These are phyloP conservation scores for Solidago caesia DNA, from an alignment of 129 eudicot species.

Conservation along the genomic window DNA sequence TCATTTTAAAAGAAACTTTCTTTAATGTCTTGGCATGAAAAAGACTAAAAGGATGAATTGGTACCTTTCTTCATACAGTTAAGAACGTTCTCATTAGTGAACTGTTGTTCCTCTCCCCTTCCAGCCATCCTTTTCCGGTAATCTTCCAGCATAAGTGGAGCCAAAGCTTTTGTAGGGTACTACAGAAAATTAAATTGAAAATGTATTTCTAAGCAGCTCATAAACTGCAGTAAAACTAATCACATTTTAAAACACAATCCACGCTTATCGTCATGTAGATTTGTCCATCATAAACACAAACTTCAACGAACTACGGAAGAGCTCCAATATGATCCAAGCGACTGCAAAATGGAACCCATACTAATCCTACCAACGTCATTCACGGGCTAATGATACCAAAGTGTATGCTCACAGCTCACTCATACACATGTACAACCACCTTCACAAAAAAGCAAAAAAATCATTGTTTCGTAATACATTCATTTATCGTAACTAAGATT, in stretches of 20 bases:
- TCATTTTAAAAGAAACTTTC: too few relatives aligned
- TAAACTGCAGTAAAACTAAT: neutral
- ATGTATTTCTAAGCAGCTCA: neutral
- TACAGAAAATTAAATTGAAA: slow-evolving; percentile 32
- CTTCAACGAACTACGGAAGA: slow-evolving; percentile 94
- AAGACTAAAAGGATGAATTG: neutral
- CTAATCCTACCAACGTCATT: neutral
- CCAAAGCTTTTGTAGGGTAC: slow-evolving; percentile 96
- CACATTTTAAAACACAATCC: neutral
- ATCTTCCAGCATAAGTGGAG: slow-evolving; percentile 90
- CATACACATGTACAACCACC: too few relatives aligned
- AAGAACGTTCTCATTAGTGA: slow-evolving; percentile 61
- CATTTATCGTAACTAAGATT: too few relatives aligned
- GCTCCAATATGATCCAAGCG: slow-evolving; percentile 99
- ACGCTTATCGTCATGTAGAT: slow-evolving; percentile 91
- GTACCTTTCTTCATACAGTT: slow-evolving; percentile 89
- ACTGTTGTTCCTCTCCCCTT: slow-evolving; percentile 77
- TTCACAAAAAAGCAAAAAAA: too few relatives aligned
- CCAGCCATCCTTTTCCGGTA: slow-evolving; percentile 85
- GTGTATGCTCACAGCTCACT: too few relatives aligned
- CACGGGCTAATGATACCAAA: neutral
- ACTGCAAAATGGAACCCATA: slow-evolving; percentile 40
- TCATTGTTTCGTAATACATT: too few relatives aligned
- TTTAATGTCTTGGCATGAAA: neutral
- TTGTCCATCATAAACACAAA: slow-evolving; percentile 90